Evolutionary conservation across 129 eudicot species (phyloP), one percentile per base, ranked within the genome.

Genomic region (Oenanthe sinensis): DNA sequence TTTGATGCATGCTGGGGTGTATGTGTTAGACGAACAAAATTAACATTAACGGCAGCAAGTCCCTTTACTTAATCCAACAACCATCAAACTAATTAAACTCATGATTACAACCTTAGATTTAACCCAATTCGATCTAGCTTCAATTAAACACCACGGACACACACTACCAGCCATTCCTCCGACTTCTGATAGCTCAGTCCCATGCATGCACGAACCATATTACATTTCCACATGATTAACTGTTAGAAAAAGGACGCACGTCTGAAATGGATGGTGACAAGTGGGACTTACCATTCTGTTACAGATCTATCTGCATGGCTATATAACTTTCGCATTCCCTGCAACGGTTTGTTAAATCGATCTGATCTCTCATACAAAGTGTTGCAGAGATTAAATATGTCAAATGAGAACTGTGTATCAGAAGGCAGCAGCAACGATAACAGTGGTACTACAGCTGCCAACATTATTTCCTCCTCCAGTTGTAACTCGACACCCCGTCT

Each of bases 331-430:
- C 72, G 42, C 43, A 30, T 67, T 67, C 72, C 17, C 10, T 67
- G 42, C 4, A 13, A 12, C 42, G 39, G 39, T 33, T 67, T 67
- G 20, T 67, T 30, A 30, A 12, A 67, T 67, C 72, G 22, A 33
- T 10, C 71, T 1, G 42, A 39, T 39, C 22, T 67, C 6, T 67
- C 22, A 1, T 13, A 33, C 9, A 67, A 0, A 30, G 39, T 14
- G 3, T 26, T 30, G 72, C 72, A 67, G 72, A 67, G 72, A 30
- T 30, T 67, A 43, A 24, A 76, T 75, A 85, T 78, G 92, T 84
- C 84, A 83, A 85, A 81, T 75, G 83, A 84, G 26, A 77, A 79
- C 55, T 40, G 71, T 28, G 79, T 89, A 28, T 82, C 77, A 48
- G 68, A 58, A 26, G 73, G 37, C 70, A 69, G 6, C 62, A 58